These are phyloP conservation scores for Mycena alexandri DNA, from an alignment of 768 basidiomycete genomes.

Conservation along the genomic window DNA sequence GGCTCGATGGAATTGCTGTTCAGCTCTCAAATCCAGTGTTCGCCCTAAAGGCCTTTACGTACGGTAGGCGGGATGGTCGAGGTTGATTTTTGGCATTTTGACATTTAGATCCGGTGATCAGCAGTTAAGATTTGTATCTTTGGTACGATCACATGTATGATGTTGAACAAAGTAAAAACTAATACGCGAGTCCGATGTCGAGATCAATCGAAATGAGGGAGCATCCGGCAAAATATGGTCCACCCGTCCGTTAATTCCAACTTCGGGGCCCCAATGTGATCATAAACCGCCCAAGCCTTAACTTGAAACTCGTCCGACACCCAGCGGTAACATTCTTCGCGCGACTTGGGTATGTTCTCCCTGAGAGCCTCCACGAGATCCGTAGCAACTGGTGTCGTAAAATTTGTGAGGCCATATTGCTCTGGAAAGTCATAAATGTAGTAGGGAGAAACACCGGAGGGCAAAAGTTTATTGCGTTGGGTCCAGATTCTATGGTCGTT, in stretches of 20 bases:
- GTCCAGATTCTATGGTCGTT: constrained; percentile 38
- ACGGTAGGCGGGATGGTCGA: no score
- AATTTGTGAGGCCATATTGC: constrained; percentile 23
- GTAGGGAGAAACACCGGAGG: constrained; percentile 24
- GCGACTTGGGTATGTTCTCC: constrained; percentile 20
- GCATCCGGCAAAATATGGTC: constrained; percentile 31
- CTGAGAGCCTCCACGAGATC: constrained; percentile 15
- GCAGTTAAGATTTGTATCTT: no score
- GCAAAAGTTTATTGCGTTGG: constrained; percentile 26
- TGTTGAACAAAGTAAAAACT: no score
- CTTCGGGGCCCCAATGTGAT: constrained; percentile 20
- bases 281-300: constrained; percentile 21
- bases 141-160: no score
- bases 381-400: not conserved
- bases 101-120: no score
- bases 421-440: constrained; percentile 28
- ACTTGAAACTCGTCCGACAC: constrained; percentile 28
- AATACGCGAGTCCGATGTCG: no score
- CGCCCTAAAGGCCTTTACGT: no score
- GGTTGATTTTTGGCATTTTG: no score
- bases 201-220: constrained; percentile 2
- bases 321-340: constrained; percentile 32
- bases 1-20: no score
- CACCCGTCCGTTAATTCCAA: constrained; percentile 20
- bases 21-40: no score